Base-by-base conservation (phyloP, 257 asterid species). In the Fraxinus pennsylvanica region DNA sequence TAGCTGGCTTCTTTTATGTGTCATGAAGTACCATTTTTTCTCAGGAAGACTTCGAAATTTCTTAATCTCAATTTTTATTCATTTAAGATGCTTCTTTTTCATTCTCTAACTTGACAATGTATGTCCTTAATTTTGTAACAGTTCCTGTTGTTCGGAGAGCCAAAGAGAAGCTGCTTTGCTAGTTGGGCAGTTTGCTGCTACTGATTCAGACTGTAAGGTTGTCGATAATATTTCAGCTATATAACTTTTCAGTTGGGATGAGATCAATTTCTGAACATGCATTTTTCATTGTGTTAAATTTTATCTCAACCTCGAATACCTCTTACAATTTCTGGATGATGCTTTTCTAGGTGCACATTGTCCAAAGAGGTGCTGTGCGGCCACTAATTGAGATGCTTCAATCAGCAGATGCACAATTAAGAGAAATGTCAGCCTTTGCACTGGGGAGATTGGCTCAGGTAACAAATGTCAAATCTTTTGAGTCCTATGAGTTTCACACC, bases 401-500 rank as follows among this genome's bases (percentile, higher is more conserved):
- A 74, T 92, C 99, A 68, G 76, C 85, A 70, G 98, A 96, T 85
- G 88, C 97, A 84, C 99, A 96, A 84, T 87, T 96, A 79, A 90
- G 91, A 78, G 99, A 96, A 85, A 96, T 96, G 98, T 92, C 97
- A 52, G 99, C 99, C 38, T 54, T 54, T 89, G 97, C 99, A 67
- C 88, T 93, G 5, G 99, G 99, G 82, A 96, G 99, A 86, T 85
- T 96, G 85, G 98, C 99, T 32, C 99, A 94, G 98, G 99, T 96
- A 85, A 70, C 21, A 27, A 61, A 85, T 45, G 78, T 72, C 43
- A 12, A 33, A 68, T 65, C 27, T 36, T 45, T 74, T 59, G 63
- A 33, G 81, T 69, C 6, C 66, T 27, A 21, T 77, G 73, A 47
- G 67, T 63, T 73, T 76, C 36, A 25, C 59, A 22, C n/a, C 45